Conservation (phyloP, 345 rosid species). For the Ailanthus altissimus region DNA sequence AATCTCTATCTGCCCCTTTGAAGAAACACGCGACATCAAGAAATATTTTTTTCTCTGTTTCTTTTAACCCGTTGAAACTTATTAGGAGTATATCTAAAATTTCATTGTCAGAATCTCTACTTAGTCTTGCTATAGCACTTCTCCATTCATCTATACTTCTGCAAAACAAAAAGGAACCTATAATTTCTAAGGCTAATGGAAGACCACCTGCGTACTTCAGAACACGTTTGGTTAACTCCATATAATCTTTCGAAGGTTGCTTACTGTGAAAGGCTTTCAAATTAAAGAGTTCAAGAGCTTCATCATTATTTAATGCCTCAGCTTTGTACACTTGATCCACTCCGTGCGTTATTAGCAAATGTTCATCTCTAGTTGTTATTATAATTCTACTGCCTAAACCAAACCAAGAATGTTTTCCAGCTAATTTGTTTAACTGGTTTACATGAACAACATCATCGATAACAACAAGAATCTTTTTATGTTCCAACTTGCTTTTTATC, state of each 20-base stretch:
- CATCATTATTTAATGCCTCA: background rate
- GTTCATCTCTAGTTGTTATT: background rate
- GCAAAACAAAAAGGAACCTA: background rate
- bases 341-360: background rate
- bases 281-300: background rate
- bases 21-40: background rate
- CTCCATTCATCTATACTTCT: background rate
- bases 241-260: background rate
- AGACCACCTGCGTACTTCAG: background rate
- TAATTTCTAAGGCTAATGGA: background rate
- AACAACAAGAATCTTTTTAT: background rate
- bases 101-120: background rate
- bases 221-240: background rate
- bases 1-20: background rate
- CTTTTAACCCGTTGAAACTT: background rate
- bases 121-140: background rate
- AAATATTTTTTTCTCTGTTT: background rate
- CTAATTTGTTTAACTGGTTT: background rate
- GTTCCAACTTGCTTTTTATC: background rate
- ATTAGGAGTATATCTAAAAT: background rate
- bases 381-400: background rate
- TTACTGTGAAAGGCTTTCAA: background rate
- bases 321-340: background rate
- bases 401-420: background rate
- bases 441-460: background rate